phyloP scores from a whole-genome alignment of 2,329 filamentous ascomycete genomes.

The Colletotrichum karsti region DNA sequence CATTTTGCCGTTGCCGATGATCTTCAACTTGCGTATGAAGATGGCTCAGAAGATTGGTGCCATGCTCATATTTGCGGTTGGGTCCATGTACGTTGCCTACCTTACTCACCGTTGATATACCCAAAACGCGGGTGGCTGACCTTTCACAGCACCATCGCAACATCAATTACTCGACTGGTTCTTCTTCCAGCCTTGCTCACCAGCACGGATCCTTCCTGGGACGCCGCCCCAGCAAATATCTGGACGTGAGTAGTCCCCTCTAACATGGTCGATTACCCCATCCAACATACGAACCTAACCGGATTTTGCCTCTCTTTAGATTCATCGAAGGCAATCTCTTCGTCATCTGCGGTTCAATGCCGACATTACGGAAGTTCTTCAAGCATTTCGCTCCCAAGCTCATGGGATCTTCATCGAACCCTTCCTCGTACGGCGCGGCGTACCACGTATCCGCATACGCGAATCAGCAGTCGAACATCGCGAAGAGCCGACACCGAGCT shows the following conservation, averaged over 20 bases:
- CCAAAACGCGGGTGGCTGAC: neutral
- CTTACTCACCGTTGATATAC: fast-evolving
- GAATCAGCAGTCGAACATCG: neutral
- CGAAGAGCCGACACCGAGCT: neutral
- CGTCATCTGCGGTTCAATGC: conserved; percentile 49
- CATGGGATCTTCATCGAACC: conserved; percentile 6
- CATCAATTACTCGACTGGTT: conserved; percentile 9
- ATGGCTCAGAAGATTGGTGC: conserved; percentile 55
- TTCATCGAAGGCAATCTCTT: conserved; percentile 49
- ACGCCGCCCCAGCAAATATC: conserved; percentile 23
- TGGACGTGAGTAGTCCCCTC: conserved; percentile 12
- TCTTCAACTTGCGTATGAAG: conserved; percentile 53
- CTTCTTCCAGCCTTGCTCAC: conserved; percentile 10
- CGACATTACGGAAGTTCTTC: conserved; percentile 49
- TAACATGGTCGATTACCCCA: fast-evolving
- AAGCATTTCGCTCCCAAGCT: conserved; percentile 43
- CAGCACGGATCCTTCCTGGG: conserved; percentile 19
- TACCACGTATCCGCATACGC: neutral
- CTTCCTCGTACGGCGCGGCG: neutral
- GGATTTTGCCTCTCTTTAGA: conserved; percentile 1
- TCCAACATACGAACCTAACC: neutral
- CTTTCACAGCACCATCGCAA: conserved; percentile 6
- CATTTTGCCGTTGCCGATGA: conserved; percentile 53
- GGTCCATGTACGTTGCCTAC: conserved; percentile 35
- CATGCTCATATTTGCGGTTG: conserved; percentile 53